Evolutionary conservation across 768 basidiomycete genomes (phyloP), one percentile per base, ranked within the genome.

Genomic region (Auriscalpium microsporum): DNA sequence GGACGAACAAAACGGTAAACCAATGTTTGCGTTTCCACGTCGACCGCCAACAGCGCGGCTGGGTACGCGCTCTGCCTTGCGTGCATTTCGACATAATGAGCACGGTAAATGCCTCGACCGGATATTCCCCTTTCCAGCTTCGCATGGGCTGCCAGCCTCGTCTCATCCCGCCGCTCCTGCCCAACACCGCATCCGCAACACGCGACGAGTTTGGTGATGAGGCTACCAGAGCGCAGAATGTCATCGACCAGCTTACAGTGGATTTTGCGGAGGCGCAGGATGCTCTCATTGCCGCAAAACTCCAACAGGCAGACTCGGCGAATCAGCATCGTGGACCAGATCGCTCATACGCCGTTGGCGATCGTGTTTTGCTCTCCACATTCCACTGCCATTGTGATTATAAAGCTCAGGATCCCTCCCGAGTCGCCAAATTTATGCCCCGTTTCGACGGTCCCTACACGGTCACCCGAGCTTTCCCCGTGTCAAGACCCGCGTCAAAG

Each of bases 401-500:
- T 53, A 62, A 64, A 21, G 16, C 50, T 0, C 38, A 42, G 0
- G 66, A 68, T 0, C 60, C 67, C 3, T 63, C 67, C 4, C 60
- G 66, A 0, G 72, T 71, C 0, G 73, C 72, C 0, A 78, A 79
- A 49, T 76, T 77, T 51, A 71, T 78, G 65, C 71, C 73, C 0
- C 52, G 63, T 0, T 71, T 48, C n/a, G 70, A 76, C 50, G 63
- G 67, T 2, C 64, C 61, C 3, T 67, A 62, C 54, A 53, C n/a
- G 0, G 56, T 66, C 55, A 8, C 35, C 55, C 8, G 67, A 56
- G 33, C 61, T 2, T 48, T 40, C 45, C 57, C 62, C 1, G n/a
- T n/a, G n/a, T n/a, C n/a, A n/a, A n/a, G n/a, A n/a, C n/a, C n/a
- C n/a, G n/a, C n/a, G n/a, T n/a, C n/a, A n/a, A n/a, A n/a, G n/a